phyloP scores from a whole-genome alignment of 768 basidiomycete species.

The Podaxis sp. region DNA sequence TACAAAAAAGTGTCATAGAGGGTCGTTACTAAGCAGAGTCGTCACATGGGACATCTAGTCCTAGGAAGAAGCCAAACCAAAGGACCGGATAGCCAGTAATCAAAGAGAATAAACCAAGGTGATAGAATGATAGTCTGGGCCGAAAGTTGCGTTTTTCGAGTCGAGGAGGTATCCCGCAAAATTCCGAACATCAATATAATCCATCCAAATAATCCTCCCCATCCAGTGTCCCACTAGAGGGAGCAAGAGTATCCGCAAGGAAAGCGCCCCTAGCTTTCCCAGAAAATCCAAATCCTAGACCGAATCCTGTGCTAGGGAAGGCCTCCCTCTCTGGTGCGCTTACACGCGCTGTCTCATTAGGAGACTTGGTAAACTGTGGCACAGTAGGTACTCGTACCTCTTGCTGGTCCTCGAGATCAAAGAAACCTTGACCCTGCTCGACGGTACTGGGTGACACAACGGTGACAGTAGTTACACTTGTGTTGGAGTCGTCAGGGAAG shows the following conservation, averaged over 20 bases:
- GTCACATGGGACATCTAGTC: neutral
- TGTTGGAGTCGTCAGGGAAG: conserved; percentile 16
- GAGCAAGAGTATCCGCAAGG: neutral
- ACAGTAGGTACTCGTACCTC: conserved; percentile 19
- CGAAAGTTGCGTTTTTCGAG: too few relatives aligned
- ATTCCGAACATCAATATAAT: neutral
- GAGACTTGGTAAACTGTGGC: neutral
- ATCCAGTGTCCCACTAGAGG: too few relatives aligned
- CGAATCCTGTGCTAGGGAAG: conserved; percentile 16
- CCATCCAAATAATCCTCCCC: neutral
- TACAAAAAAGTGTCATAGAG: neutral
- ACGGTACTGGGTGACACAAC: conserved; percentile 31
- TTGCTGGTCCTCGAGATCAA: conserved; percentile 31
- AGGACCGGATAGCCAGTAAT: too few relatives aligned
- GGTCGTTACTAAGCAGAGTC: neutral
- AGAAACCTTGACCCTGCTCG: conserved; percentile 33
- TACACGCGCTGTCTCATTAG: neutral
- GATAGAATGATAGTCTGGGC: too few relatives aligned
- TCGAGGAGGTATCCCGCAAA: neutral
- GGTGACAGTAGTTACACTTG: conserved; percentile 7
- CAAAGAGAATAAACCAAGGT: too few relatives aligned
- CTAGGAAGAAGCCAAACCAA: neutral
- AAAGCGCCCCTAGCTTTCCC: neutral
- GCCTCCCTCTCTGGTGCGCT: neutral
- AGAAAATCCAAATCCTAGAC: neutral